These are phyloP conservation scores for Artomyces pyxidatus DNA, from an alignment of 768 basidiomycete genomes.

Conservation along the genomic window DNA sequence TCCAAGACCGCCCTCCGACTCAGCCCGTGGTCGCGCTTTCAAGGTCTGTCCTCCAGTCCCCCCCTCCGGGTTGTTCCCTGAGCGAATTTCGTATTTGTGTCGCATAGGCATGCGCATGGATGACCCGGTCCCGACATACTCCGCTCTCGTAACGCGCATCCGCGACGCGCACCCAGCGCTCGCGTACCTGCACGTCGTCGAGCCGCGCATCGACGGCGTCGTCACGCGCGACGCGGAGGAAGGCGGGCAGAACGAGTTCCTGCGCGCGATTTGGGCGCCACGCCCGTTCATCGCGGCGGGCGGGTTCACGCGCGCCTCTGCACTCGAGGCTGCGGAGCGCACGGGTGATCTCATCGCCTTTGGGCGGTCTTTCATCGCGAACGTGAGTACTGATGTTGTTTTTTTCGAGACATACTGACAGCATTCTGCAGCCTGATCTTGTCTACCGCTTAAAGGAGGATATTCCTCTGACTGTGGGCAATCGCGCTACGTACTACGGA, in stretches of 20 bases:
- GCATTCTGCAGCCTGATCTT: too few species aligned
- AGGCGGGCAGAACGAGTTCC: background rate
- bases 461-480: too few species aligned
- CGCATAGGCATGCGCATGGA: conserved; percentile 28
- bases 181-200: too few species aligned
- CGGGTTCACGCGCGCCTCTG: background rate
- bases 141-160: conserved; percentile 36
- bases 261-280: background rate
- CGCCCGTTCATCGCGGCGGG: background rate
- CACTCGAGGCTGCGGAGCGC: background rate
- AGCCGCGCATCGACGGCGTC: conserved; percentile 29
- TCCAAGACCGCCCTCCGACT: too few species aligned
- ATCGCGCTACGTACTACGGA: too few species aligned
- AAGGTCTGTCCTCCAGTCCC: too few species aligned
- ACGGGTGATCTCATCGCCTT: background rate
- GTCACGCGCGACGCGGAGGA: too few species aligned
- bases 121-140: conserved; percentile 48
- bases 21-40: too few species aligned
- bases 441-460: too few species aligned
- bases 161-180: conserved; percentile 27
- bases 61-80: background rate
- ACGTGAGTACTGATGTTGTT: background rate
- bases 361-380: background rate
- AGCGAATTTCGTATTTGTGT: conserved; percentile 29
- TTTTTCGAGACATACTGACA: too few species aligned